Percentiles rank a stretch among this genome's conserved stretches.
phyloP scores from a whole-genome alignment of 129 eudicot species.

The Artemisia tridentata region DNA sequence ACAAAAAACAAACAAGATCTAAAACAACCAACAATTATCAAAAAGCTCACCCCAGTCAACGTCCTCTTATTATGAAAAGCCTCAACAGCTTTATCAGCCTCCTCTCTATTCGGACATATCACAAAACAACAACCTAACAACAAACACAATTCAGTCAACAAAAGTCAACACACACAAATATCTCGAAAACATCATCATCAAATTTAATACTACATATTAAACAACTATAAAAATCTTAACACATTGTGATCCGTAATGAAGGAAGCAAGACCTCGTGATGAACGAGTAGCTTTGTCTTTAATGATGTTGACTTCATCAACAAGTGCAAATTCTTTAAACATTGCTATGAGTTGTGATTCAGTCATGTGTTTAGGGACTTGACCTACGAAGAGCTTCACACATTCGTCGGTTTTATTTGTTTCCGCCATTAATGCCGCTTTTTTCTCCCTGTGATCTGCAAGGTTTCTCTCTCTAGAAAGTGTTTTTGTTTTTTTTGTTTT shows the following conservation, averaged over 20 bases:
- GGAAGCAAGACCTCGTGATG: conserved; percentile 73
- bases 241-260: conserved; percentile 44
- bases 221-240: conserved; percentile 7
- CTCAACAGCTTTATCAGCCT: conserved; percentile 88
- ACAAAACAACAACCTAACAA: conserved; percentile 89
- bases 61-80: conserved; percentile 87
- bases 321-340: conserved; percentile 75
- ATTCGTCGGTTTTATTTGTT: conserved; percentile 52
- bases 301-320: conserved; percentile 97
- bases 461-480: conserved; percentile 32
- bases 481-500: neutral
- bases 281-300: conserved; percentile 86
- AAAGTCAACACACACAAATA: conserved; percentile 36
- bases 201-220: conserved; percentile 1
- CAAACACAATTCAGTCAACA: conserved; percentile 19
- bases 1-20: conserved; percentile 27
- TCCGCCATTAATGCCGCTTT: conserved; percentile 69
- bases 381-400: conserved; percentile 95
- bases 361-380: conserved; percentile 96
- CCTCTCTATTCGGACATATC: conserved; percentile 86
- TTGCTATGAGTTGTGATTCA: conserved; percentile 63
- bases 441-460: conserved; percentile 27
- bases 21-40: neutral
- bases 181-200: neutral
- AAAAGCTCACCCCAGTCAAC: conserved; percentile 73